A percentile compares a stretch with the other conserved stretches of the same genome.
These are phyloP conservation scores for Saturnispora quitensis DNA, from an alignment of 805 yeast genomes.

Conservation along the genomic window DNA sequence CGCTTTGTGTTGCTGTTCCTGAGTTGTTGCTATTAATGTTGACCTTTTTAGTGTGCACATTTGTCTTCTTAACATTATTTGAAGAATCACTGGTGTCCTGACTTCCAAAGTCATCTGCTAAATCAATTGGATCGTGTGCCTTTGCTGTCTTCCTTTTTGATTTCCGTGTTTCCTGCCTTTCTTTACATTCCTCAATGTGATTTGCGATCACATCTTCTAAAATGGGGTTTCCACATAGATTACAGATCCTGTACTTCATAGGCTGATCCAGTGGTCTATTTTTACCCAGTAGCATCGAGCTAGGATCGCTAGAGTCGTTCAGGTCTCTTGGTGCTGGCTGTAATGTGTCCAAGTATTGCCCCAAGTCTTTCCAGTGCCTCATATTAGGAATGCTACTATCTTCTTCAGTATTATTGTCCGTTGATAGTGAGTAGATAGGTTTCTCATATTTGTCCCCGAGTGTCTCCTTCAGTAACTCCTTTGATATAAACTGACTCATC, in stretches of 20 bases:
- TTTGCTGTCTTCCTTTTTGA: conserved; percentile 7
- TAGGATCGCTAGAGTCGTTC: conserved; percentile 1
- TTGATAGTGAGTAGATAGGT: conserved; percentile 10
- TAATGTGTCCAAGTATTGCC: conserved; percentile 26
- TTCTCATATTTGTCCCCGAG: conserved; percentile 21
- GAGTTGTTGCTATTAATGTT: conserved; percentile 12
- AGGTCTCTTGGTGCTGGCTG: conserved; percentile 14
- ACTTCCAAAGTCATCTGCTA: background rate
- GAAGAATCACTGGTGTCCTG: background rate
- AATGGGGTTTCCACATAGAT: conserved; percentile 38
- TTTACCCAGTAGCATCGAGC: conserved; percentile 1
- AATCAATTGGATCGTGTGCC: background rate
- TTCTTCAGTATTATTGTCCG: conserved; percentile 8
- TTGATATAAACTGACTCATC: conserved; percentile 10
- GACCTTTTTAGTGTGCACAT: background rate
- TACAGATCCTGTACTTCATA: conserved; percentile 38
- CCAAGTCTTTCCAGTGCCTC: conserved; percentile 30
- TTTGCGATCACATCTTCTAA: conserved; percentile 28
- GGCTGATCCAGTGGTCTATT: conserved; percentile 32
- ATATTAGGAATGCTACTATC: conserved; percentile 14
- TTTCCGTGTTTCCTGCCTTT: conserved; percentile 21
- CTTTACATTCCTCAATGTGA: conserved; percentile 34
- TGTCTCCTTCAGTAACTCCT: conserved; percentile 18
- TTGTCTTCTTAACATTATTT: background rate
- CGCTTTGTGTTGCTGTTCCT: conserved; percentile 2